These are phyloP conservation scores for Penicillium sp. DNA, from an alignment of 2,329 filamentous ascomycete species.

Conservation along the genomic window DNA sequence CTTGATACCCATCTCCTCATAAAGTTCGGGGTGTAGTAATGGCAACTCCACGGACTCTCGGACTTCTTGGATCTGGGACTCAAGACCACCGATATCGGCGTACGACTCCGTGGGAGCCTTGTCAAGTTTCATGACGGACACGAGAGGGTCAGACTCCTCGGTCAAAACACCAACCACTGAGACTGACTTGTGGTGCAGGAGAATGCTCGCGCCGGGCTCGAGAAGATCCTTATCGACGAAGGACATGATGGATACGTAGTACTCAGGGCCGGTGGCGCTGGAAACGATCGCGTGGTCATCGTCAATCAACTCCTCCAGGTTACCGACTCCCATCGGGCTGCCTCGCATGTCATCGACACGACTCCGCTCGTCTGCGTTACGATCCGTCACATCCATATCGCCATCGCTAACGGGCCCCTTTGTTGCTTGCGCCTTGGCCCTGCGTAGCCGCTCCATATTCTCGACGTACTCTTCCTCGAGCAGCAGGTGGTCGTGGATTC, in stretches of 20 bases:
- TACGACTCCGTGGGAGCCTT: constrained; percentile 98
- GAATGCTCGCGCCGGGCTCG: constrained; percentile 90
- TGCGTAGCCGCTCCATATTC: constrained; percentile 94
- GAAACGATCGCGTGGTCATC: constrained; percentile 99
- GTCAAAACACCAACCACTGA: constrained; percentile 97
- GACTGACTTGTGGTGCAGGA: constrained; percentile 96
- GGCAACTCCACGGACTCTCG: constrained; percentile 95
- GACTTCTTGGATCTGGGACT: constrained; percentile 95
- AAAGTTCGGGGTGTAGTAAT: constrained; percentile 90
- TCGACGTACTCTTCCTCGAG: constrained; percentile 98
- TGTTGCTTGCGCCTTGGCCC: constrained; percentile 72
- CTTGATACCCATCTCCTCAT: constrained; percentile 99
- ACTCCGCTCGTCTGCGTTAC: constrained; percentile 90
- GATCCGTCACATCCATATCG: constrained; percentile 75
- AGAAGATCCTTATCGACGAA: constrained; percentile 99
- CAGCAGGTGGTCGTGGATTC: constrained; percentile 94
- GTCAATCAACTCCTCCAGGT: constrained; percentile 97
- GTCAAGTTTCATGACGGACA: constrained; percentile 98
- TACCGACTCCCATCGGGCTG: constrained; percentile 97
- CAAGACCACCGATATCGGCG: constrained; percentile 94
- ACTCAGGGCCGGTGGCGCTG: constrained; percentile 94
- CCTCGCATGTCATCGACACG: constrained; percentile 98
- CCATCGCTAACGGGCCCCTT: constrained; percentile 56
- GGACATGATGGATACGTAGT: constrained; percentile 99
- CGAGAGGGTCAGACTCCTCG: constrained; percentile 90